phyloP scores from a whole-genome alignment of 352 stramenopile species.

The Phytophthora multivora region DNA sequence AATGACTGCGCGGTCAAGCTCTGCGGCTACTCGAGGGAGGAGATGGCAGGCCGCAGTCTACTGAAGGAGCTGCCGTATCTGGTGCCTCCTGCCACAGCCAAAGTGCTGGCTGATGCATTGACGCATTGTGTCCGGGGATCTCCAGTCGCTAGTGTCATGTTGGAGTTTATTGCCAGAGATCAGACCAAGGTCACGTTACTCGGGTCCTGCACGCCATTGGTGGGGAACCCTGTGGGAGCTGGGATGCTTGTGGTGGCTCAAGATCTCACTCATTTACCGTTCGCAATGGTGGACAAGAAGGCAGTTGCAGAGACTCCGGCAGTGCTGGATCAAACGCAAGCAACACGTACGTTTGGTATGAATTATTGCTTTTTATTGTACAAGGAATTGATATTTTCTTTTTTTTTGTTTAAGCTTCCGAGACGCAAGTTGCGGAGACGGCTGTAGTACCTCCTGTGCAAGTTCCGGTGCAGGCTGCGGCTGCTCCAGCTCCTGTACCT shows the following conservation, averaged over 20 bases:
- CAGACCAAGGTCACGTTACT: constrained; percentile 68
- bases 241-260: constrained; percentile 86
- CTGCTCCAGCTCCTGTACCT: constrained; percentile 16
- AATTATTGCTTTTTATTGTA: neutral
- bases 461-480: constrained; percentile 15
- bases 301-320: constrained; percentile 58
- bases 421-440: constrained; percentile 15
- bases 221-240: constrained; percentile 74
- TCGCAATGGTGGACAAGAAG: constrained; percentile 47
- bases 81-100: constrained; percentile 58
- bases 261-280: constrained; percentile 58
- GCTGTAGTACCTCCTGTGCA: constrained; percentile 13
- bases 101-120: constrained; percentile 63
- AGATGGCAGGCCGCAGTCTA: constrained; percentile 79
- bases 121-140: constrained; percentile 61
- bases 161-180: constrained; percentile 66
- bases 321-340: constrained; percentile 52
- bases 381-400: constrained; percentile 1
- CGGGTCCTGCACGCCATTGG: constrained; percentile 69
- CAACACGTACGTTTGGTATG: constrained; percentile 42
- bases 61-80: constrained; percentile 75
- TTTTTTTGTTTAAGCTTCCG: constrained; percentile 27
- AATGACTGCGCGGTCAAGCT: constrained; percentile 81
- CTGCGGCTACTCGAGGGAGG: constrained; percentile 76
- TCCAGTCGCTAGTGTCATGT: constrained; percentile 53